Evolutionary conservation across 139 green algal species (phyloP).

Genomic region (Cymbomonas tetramitiformis): DNA sequence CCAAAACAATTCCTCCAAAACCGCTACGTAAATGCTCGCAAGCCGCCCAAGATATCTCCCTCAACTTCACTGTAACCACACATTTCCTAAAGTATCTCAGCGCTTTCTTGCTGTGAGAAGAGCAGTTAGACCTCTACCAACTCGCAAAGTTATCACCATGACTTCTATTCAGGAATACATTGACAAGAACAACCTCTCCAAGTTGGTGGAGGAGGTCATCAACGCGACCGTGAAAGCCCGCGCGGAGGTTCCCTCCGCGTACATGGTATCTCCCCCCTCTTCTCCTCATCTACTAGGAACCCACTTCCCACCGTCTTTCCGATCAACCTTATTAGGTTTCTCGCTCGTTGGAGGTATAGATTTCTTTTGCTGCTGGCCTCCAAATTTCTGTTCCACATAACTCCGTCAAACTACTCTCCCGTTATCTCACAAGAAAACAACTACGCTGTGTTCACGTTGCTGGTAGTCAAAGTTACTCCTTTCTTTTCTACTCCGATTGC

Average conservation of each 20-base stretch:
- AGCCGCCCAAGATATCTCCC: too few relatives aligned
- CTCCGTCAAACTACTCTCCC: background rate
- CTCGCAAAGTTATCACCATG: too few relatives aligned
- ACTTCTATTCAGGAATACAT: slow-evolving; percentile 77
- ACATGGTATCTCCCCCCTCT: slow-evolving; percentile 50
- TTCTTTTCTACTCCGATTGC: background rate
- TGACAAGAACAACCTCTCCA: slow-evolving; percentile 63
- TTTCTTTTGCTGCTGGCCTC: background rate
- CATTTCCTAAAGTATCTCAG: too few relatives aligned
- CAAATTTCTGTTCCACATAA: background rate
- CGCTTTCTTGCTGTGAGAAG: too few relatives aligned
- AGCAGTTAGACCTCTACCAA: too few relatives aligned
- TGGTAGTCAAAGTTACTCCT: background rate
- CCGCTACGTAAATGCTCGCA: too few relatives aligned
- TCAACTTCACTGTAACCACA: too few relatives aligned
- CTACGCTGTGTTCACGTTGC: background rate
- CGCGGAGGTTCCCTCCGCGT: slow-evolving; percentile 69
- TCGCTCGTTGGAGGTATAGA: background rate
- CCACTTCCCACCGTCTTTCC: background rate
- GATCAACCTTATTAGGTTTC: background rate
- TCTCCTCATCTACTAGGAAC: background rate
- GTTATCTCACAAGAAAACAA: background rate
- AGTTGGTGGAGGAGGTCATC: slow-evolving; percentile 79
- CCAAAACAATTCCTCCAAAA: too few relatives aligned
- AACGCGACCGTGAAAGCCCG: slow-evolving; percentile 79